Base-by-base conservation (phyloP, 192 early-diverging fungal genomes). In the Spizellomyces punctatus region DNA sequence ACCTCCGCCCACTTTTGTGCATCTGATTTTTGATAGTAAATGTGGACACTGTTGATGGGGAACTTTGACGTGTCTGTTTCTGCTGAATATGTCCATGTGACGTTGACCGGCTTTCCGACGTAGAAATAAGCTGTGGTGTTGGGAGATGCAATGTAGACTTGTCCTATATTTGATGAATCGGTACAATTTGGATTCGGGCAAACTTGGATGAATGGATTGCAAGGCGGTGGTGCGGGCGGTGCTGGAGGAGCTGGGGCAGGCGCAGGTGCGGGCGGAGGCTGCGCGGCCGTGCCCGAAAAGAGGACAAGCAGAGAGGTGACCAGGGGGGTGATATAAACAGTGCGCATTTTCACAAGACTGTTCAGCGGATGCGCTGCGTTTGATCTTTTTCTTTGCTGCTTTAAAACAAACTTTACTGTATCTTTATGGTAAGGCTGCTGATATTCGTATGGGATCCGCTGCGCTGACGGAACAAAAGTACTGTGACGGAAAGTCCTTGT, bases 11-110 rank as follows among this genome's bases (percentile, higher is more conserved):
- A 61, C 14, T 16, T 42, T 6, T 41, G 16, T 42, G 17, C 22
- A 5, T 42, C 59, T 16, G 14, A 16, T 42, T 10, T 16, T n/a
- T 61, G 59, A 14, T 42, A 61, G 59, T 61, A 61, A 0, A 61
- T 19, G 42, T 16, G 16, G 14, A 61, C 59, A 9, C 36, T 17
- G 6, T 61, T 19, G 42, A 61, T 61, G 17, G 59, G 59, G 59
- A 27, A 61, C 42, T 61, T 19, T 41, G 59, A 19, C 5, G 36
- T 41, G 36, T 61, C 59, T 42, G 42, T 42, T 61, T 61, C 59
- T 41, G 17, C 70, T 6, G 70, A 69, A 42, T 71, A 71, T 16
- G 58, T 22, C 70, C 70, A 71, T 9, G 65, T 46, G 60, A 71
- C 49, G 22, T 71, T 71, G 17, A 71, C 44, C 4, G 70, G 70